A percentile compares a stretch with the other conserved stretches of the same genome.
Evolutionary conservation across 1,284 basidiomycete genomes (phyloP).

Genomic region (Irpex sp.): DNA sequence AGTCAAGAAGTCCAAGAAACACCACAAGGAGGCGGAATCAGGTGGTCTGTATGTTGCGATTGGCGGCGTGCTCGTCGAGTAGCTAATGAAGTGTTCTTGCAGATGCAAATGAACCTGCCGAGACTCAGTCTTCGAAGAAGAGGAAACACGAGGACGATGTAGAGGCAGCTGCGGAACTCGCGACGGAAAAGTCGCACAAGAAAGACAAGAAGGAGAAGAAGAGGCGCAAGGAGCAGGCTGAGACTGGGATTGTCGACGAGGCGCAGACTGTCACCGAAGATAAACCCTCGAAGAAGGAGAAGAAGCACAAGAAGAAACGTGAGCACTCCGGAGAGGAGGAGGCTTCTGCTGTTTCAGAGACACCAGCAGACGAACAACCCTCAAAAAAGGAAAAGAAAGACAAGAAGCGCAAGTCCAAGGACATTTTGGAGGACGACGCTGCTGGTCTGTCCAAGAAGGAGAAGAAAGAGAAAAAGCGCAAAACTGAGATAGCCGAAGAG

Average conservation of each 20-base stretch:
- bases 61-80: not conserved
- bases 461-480: constrained; percentile 15
- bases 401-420: not conserved
- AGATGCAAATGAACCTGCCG: constrained; percentile 19
- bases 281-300: constrained; percentile 17
- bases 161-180: constrained; percentile 21
- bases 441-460: not conserved
- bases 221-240: constrained; percentile 18
- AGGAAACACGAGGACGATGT: constrained; percentile 20
- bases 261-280: constrained; percentile 24
- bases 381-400: not conserved
- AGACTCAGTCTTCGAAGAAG: constrained; percentile 19
- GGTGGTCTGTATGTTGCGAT: constrained; percentile 26
- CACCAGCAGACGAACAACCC: not conserved
- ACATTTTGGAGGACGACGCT: not conserved
- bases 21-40: constrained; percentile 12
- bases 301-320: not conserved
- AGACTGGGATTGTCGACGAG: constrained; percentile 16
- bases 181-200: constrained; percentile 9
- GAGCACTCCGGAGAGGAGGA: not conserved
- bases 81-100: constrained; percentile 12
- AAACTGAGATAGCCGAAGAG: constrained; percentile 5
- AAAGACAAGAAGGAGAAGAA: constrained; percentile 26
- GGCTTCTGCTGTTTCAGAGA: not conserved
- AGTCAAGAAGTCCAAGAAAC: constrained; percentile 21